Evolutionary conservation across 1,284 basidiomycete genomes (phyloP).

Genomic region (Meira nashicola): DNA sequence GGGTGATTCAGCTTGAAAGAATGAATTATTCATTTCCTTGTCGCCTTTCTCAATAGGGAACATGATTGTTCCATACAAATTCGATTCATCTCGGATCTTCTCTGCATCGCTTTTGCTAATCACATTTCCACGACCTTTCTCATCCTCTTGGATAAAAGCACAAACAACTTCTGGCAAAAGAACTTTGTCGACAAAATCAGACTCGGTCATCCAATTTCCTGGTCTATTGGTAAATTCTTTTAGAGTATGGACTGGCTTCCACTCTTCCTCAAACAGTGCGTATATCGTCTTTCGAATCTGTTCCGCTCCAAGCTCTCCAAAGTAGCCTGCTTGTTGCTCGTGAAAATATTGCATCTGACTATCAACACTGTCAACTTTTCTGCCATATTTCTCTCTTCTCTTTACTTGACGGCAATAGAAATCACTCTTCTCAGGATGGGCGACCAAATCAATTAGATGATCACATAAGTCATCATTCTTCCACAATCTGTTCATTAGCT

Average conservation of each 20-base stretch:
- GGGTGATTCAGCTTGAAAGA: too few relatives aligned
- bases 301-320: background rate
- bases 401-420: background rate
- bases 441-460: background rate
- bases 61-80: background rate
- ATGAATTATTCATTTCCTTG: too few relatives aligned
- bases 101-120: background rate
- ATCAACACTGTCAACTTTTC: background rate
- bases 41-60: background rate
- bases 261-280: background rate
- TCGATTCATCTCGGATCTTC: constrained; percentile 1
- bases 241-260: background rate
- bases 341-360: background rate
- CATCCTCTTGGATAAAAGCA: background rate
- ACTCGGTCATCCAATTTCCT: too few relatives aligned
- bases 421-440: background rate
- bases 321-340: background rate
- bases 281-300: background rate
- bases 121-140: background rate
- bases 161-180: background rate
- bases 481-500: background rate
- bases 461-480: background rate
- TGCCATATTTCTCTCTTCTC: background rate
- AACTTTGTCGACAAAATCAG: constrained; percentile 1
- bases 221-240: background rate